A percentile compares a stretch with the other conserved stretches of the same genome.
phyloP scores from a whole-genome alignment of 306 rosid species.

The Citrullus mucosospermus region DNA sequence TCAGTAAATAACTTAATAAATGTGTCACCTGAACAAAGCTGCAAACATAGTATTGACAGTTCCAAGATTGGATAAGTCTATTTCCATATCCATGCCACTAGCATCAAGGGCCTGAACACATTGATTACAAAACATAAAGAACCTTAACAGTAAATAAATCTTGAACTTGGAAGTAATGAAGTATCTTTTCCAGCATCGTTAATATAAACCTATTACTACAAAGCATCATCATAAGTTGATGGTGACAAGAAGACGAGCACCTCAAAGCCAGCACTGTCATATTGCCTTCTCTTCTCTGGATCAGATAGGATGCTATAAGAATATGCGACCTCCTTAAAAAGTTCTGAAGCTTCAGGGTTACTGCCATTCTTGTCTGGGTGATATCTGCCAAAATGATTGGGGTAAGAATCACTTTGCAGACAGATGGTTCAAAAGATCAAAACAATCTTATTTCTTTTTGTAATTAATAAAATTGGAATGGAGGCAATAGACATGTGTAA shows the following conservation, averaged over 20 bases:
- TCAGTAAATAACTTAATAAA: slow-evolving; percentile 10
- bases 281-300: slow-evolving; percentile 95
- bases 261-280: slow-evolving; percentile 94
- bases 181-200: neutral
- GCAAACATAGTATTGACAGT: slow-evolving; percentile 99
- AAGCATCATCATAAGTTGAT: neutral
- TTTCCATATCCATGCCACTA: slow-evolving; percentile 95
- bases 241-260: slow-evolving; percentile 23
- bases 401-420: neutral
- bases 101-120: slow-evolving; percentile 75
- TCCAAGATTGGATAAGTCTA: slow-evolving; percentile 96
- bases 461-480: neutral
- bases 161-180: neutral
- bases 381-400: slow-evolving; percentile 33
- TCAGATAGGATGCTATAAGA: slow-evolving; percentile 91
- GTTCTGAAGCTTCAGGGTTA: slow-evolving; percentile 92
- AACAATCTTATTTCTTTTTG: neutral
- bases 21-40: slow-evolving; percentile 86
- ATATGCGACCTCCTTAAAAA: slow-evolving; percentile 91
- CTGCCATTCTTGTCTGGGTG: slow-evolving; percentile 93
- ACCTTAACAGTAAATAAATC: neutral
- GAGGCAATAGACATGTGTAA: neutral
- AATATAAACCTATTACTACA: neutral
- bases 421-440: neutral
- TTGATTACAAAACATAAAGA: slow-evolving; percentile 10